These are phyloP conservation scores for Russula dissimulans DNA, from an alignment of 768 basidiomycete species.

Conservation along the genomic window DNA sequence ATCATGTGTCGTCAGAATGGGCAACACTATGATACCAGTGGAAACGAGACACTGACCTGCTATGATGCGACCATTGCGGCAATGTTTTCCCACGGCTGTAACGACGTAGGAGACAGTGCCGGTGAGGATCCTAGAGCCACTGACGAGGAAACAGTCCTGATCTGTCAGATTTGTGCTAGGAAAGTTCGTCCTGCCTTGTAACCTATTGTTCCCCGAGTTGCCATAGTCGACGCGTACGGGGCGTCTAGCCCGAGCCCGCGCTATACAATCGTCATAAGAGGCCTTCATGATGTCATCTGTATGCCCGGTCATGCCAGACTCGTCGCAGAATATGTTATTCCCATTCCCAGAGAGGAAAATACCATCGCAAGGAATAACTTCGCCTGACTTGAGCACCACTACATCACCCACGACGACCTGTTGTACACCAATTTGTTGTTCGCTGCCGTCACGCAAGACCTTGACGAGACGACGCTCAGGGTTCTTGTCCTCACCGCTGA, in stretches of 20 bases:
- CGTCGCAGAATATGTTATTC: constrained; percentile 82
- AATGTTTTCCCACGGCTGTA: constrained; percentile 84
- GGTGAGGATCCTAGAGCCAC: constrained; percentile 88
- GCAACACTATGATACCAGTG: background rate
- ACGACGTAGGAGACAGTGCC: constrained; percentile 91
- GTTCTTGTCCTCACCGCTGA: constrained; percentile 74
- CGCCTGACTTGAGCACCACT: constrained; percentile 86
- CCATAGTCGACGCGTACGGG: background rate
- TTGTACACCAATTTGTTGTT: constrained; percentile 33
- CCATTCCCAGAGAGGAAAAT: constrained; percentile 80
- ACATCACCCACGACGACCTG: constrained; percentile 93
- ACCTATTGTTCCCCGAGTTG: too few relatives aligned
- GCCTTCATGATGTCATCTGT: constrained; percentile 90
- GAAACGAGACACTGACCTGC: constrained; percentile 55
- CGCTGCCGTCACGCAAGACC: constrained; percentile 34
- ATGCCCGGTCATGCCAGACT: constrained; percentile 94
- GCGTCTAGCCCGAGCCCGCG: constrained; percentile 30
- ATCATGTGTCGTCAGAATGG: background rate
- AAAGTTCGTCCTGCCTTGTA: background rate
- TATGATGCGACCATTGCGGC: constrained; percentile 96
- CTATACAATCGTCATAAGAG: constrained; percentile 64
- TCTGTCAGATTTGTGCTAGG: constrained; percentile 26
- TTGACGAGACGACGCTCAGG: constrained; percentile 80
- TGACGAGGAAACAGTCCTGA: constrained; percentile 90
- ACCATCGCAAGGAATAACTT: constrained; percentile 93